phyloP scores from a whole-genome alignment of 208 protist species.

The Acanthamoeba lugdunensis region DNA sequence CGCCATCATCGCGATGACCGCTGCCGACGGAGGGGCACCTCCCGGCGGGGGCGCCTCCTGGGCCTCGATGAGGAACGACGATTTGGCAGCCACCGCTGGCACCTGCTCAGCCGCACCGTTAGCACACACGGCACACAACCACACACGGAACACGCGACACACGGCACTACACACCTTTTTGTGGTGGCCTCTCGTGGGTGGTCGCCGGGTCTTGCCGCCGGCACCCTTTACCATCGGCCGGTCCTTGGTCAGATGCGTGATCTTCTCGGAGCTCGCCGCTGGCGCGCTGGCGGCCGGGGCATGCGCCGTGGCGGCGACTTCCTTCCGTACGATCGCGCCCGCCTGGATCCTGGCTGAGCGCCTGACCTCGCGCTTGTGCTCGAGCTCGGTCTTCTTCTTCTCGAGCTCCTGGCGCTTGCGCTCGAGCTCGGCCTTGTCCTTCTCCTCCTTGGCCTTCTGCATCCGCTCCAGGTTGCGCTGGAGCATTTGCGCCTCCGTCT shows the following conservation, averaged over 20 bases:
- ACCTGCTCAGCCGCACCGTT: neutral
- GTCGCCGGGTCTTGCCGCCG: neutral
- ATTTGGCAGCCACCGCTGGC: conserved; percentile 24
- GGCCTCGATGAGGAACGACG: conserved; percentile 1
- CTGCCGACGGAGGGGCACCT: neutral
- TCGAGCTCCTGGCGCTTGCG: conserved; percentile 42
- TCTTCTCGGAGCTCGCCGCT: neutral
- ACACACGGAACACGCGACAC: neutral
- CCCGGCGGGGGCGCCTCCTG: neutral
- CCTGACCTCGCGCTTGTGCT: conserved; percentile 20
- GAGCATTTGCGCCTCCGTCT: conserved; percentile 43
- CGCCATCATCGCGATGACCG: conserved; percentile 26
- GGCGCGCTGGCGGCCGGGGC: neutral
- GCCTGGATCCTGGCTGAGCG: conserved; percentile 28
- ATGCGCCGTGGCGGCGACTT: neutral
- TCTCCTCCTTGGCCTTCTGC: conserved; percentile 46
- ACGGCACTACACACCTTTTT: conserved; percentile 7
- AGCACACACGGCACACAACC: neutral
- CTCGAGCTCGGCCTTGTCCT: conserved; percentile 9
- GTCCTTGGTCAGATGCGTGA: conserved; percentile 47
- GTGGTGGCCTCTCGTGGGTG: conserved; percentile 42
- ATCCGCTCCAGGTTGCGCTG: conserved; percentile 22
- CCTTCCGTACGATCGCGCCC: neutral
- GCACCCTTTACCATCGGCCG: neutral
- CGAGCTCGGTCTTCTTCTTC: conserved; percentile 59